Base-by-base conservation (phyloP, 768 basidiomycete genomes). In the Cyathus striatus region DNA sequence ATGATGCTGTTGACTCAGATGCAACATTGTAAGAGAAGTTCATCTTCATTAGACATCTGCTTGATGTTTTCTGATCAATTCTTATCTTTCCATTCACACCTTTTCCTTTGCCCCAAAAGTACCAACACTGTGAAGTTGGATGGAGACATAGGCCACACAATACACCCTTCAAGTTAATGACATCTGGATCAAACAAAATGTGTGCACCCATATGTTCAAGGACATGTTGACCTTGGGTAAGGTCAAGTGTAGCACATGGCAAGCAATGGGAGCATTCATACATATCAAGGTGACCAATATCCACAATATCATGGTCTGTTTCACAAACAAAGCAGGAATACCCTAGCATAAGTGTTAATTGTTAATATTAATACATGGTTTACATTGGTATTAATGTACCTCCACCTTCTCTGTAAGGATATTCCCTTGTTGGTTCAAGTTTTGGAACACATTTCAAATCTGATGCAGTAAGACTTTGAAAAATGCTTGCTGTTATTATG, bases 141-240 rank as follows among this genome's bases (percentile, higher is more conserved):
- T 47, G 44, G 17, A 58, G 49, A 40, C 60, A 64, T 2, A 63
- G 40, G 1, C 62, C 55, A 39, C 62, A 64, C 1, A 50, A 30
- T 16, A 30, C 53, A 23, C 54, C 49, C 4, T 14, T 20, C 3
- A 46, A 44, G 1, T 34, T 39, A 14, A 48, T 33, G 9, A 58
- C 22, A 6, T 16, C 26, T 0, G 49, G 25, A 37, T 61, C 59
- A 39, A 50, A 24, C 12, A 60, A 55, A 23, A 62, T 55, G 44
- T 63, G 61, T 3, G 54, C 41, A 5, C 50, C 59, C 2, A 56
- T 52, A 32, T 64, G 63, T 12, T 58, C 49, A 3, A 64, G 47
- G 0, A 63, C 44, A 1, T 45, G 46, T 17, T 50, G 57, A 25
- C 42, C 49, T 38, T 54, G 45, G 3, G 42, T 25, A 14, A 46